Percentiles rank a stretch among this genome's conserved stretches.
Evolutionary conservation across 2,329 filamentous ascomycete species (phyloP).

Genomic region (Paramyrothecium sp.): DNA sequence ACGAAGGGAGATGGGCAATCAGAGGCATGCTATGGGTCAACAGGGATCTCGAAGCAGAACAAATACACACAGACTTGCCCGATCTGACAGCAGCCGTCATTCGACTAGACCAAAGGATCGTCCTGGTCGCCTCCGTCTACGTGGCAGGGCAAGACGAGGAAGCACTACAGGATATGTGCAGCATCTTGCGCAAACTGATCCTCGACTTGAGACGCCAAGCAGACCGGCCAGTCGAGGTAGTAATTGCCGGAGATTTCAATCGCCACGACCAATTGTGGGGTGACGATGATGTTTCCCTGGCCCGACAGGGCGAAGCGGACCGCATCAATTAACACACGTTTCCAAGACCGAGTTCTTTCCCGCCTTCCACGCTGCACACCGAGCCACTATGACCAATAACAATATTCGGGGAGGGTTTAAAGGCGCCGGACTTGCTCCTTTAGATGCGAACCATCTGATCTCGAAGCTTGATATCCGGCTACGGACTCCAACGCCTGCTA

Average conservation of each 20-base stretch:
- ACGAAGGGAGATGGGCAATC: slow-evolving; percentile 14
- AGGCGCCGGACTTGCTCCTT: no score
- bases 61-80: slow-evolving; percentile 1
- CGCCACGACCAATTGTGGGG: slow-evolving; percentile 6
- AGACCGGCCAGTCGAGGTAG: background rate
- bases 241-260: slow-evolving; percentile 1
- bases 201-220: slow-evolving; percentile 3
- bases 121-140: slow-evolving; percentile 7
- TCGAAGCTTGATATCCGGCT: no score
- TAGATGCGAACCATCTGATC: no score
- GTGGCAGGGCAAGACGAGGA: slow-evolving; percentile 5
- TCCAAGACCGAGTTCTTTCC: no score
- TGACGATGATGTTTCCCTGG: slow-evolving; percentile 6
- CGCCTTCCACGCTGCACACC: no score
- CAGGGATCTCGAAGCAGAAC: background rate
- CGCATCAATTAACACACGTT: no score
- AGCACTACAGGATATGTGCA: slow-evolving; percentile 3
- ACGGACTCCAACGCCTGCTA: no score
- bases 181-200: background rate
- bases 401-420: no score
- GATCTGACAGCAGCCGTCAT: slow-evolving; percentile 7
- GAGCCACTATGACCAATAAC: no score
- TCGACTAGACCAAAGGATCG: background rate
- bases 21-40: slow-evolving; percentile 16
- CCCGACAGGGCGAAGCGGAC: slow-evolving; percentile 29